These are phyloP conservation scores for Boletus chippewaensis DNA, from an alignment of 1,284 basidiomycete species.

Conservation along the genomic window DNA sequence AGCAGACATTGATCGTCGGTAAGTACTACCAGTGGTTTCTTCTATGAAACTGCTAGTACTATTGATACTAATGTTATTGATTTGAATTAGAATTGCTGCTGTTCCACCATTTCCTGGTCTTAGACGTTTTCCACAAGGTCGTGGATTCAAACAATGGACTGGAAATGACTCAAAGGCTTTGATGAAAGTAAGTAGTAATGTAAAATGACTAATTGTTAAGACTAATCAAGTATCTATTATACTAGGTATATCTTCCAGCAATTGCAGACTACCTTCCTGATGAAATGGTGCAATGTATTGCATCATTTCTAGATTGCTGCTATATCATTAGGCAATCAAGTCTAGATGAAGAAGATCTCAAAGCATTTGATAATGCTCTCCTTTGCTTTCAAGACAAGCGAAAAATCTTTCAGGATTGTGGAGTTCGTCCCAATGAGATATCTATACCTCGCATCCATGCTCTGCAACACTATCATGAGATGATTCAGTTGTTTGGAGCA, in stretches of 20 bases:
- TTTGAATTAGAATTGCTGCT: neutral
- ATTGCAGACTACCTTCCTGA: neutral
- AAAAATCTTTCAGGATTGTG: too few species aligned
- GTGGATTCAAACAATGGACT: neutral
- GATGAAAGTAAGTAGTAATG: neutral
- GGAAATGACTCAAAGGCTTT: neutral
- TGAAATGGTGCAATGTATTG: too few species aligned
- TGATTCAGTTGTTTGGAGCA: neutral
- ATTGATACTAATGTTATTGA: too few species aligned
- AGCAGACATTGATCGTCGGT: neutral
- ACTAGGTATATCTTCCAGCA: neutral
- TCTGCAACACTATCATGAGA: neutral
- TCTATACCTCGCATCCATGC: neutral
- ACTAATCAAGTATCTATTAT: too few species aligned
- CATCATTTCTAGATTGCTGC: too few species aligned
- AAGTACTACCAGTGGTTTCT: neutral
- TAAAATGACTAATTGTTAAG: too few species aligned
- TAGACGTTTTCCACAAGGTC: too few species aligned
- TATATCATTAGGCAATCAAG: too few species aligned
- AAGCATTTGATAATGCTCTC: too few species aligned
- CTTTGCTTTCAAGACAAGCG: too few species aligned
- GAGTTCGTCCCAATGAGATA: neutral
- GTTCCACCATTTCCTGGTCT: neutral
- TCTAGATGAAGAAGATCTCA: too few species aligned
- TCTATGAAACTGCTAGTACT: too few species aligned